Base-by-base conservation (phyloP, 768 basidiomycete genomes). In the Termitomyces sp. region DNA sequence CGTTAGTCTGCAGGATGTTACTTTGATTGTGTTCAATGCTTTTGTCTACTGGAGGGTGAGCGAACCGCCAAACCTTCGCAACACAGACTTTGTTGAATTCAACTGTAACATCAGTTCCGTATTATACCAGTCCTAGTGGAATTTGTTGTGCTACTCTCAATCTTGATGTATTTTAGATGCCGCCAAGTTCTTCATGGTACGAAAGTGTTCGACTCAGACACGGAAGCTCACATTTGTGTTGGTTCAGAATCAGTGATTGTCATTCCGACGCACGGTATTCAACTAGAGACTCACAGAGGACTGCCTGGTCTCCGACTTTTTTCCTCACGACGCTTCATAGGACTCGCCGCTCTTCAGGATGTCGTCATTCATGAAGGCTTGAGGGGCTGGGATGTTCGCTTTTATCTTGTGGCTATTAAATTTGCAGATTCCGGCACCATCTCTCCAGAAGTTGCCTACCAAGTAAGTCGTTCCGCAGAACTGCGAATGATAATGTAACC, bases 301-400 rank as follows among this genome's bases (percentile, higher is more conserved):
- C 66, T 85, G 32, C 78, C 78, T 10, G 66, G 68, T 14, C 63
- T 70, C 37, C 67, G 71, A 5, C 54, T 79, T 8, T 62, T 66
- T 28, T 70, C 70, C 4, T 72, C 64, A 4, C 77, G 80, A 49
- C 79, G 68, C 4, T 91, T 92, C 67, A 82, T 91, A 59, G 83
- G 86, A 7, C 66, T 78, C 28, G 66, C 73, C 0, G 61, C 66
- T 2, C 67, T 91, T 19, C 75, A 78, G 51, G 87, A 89, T 55
- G 73, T 88, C 43, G 62, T 91, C 28, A 85, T 92, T 53, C 86
- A 90, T 62, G 91, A 93, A 67, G 89, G 84, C 1, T 67, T 91
- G 16, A 75, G 70, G 11, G 69, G 87, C 46, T 93, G 89, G 89
- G 75, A 88, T 67, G 77, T 91, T 21, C 77, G 82, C 16, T 89